phyloP scores from a whole-genome alignment of 805 yeast species.

The Cyberlindnera samutprakarnensis region DNA sequence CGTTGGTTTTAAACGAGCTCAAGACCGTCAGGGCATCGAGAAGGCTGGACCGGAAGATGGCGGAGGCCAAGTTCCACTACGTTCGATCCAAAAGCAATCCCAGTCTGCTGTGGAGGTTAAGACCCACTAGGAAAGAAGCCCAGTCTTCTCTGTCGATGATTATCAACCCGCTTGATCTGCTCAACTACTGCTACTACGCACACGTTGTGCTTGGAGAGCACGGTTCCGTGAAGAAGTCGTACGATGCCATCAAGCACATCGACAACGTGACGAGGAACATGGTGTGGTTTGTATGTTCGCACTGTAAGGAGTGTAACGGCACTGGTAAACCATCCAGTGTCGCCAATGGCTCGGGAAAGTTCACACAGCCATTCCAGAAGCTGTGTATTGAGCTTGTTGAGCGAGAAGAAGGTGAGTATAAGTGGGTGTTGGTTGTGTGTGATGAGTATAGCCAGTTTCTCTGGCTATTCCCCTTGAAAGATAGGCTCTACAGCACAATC shows the following conservation, averaged over 20 bases:
- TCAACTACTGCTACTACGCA: conserved; percentile 1
- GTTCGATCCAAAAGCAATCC: not conserved
- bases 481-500: no score
- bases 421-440: no score
- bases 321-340: no score
- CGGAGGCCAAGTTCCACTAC: not conserved
- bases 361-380: no score
- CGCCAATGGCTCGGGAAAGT: no score
- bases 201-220: not conserved
- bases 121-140: no score
- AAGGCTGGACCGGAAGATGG: conserved; percentile 1
- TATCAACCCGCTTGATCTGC: conserved; percentile 1
- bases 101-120: not conserved
- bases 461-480: not conserved
- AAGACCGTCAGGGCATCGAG: no score
- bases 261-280: conserved; percentile 2
- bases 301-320: not conserved
- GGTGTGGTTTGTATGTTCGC: conserved; percentile 1
- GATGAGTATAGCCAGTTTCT: not conserved
- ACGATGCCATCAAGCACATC: conserved; percentile 1
- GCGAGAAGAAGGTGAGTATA: no score
- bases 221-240: conserved; percentile 1
- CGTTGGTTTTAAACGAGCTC: no score
- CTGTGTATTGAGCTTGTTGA: no score
- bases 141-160: no score